Evolutionary conservation across 164 flowering plant genomes (phyloP).

Genomic region (Chimonanthus salicifolius): DNA sequence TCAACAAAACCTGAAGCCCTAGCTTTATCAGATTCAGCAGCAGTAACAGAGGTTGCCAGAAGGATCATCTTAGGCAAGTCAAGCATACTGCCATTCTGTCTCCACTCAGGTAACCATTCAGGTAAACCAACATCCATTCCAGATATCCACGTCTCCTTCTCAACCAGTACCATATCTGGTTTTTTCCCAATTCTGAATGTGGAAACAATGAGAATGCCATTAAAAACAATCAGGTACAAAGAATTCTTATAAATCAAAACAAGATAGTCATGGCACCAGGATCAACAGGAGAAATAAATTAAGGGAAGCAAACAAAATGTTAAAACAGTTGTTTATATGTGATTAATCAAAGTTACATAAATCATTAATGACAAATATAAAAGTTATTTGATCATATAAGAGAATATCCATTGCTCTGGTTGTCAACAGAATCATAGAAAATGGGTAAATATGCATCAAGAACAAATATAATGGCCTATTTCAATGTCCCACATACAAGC

Average conservation of each 20-base stretch:
- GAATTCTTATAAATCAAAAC: not conserved
- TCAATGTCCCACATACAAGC: not conserved
- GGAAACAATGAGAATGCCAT: constrained; percentile 1
- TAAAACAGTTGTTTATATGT: too few relatives aligned
- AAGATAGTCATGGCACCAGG: not conserved
- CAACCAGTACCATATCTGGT: constrained; percentile 70
- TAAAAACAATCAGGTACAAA: not conserved
- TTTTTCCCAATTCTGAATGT: constrained; percentile 33
- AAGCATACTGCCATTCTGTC: constrained; percentile 27
- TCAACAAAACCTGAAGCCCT: constrained; percentile 73
- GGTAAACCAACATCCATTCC: constrained; percentile 28
- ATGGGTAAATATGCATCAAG: not conserved
- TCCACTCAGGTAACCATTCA: constrained; percentile 27
- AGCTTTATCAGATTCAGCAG: constrained; percentile 53
- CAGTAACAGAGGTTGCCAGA: constrained; percentile 58
- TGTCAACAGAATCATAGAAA: too few relatives aligned
- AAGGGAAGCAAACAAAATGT: too few relatives aligned
- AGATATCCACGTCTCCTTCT: constrained; percentile 73
- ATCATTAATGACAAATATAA: too few relatives aligned
- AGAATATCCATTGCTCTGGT: too few relatives aligned
- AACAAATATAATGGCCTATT: not conserved
- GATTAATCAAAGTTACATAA: too few relatives aligned
- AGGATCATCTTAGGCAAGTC: constrained; percentile 62
- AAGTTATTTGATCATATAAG: too few relatives aligned
- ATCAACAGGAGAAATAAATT: too few relatives aligned